Conservation (phyloP, 805 yeast genomes). For the Metschnikowia noctiluminum region DNA sequence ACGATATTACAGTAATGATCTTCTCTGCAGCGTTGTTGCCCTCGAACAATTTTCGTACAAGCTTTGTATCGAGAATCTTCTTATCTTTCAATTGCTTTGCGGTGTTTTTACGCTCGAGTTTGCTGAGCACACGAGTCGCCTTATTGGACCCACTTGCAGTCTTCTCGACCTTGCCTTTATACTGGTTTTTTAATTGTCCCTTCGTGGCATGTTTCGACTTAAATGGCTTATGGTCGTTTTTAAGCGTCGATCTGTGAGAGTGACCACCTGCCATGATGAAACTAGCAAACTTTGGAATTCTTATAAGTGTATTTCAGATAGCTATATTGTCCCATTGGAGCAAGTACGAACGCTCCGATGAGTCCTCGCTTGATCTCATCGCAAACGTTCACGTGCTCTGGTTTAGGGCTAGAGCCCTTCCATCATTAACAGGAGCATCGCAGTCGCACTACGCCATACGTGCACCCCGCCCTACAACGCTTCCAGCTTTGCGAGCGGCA, state of each 20-base stretch:
- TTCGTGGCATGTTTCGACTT: slow-evolving; percentile 90
- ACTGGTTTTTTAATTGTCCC: slow-evolving; percentile 74
- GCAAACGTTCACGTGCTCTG: slow-evolving; percentile 1
- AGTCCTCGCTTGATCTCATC: slow-evolving; percentile 4
- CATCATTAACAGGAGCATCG: background rate
- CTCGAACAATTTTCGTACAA: slow-evolving; percentile 69
- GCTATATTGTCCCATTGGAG: background rate
- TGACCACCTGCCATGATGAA: slow-evolving; percentile 60
- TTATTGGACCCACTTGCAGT: slow-evolving; percentile 34
- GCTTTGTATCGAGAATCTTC: slow-evolving; percentile 60
- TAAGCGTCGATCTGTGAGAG: slow-evolving; percentile 80
- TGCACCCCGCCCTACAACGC: background rate
- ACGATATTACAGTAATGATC: slow-evolving; percentile 74
- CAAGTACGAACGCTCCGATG: background rate
- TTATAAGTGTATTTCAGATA: background rate
- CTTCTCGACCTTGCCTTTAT: slow-evolving; percentile 87
- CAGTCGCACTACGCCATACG: background rate
- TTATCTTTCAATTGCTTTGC: slow-evolving; percentile 73
- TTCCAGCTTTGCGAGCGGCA: background rate
- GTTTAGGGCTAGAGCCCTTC: slow-evolving; percentile 13
- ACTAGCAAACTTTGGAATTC: background rate
- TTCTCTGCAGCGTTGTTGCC: slow-evolving; percentile 80
- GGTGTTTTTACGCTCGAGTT: slow-evolving; percentile 69
- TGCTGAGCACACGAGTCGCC: slow-evolving; percentile 38
- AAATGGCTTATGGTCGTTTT: slow-evolving; percentile 83